Evolutionary conservation across 331 rosid genomes (phyloP).

Genomic region (Quercus lobata): DNA sequence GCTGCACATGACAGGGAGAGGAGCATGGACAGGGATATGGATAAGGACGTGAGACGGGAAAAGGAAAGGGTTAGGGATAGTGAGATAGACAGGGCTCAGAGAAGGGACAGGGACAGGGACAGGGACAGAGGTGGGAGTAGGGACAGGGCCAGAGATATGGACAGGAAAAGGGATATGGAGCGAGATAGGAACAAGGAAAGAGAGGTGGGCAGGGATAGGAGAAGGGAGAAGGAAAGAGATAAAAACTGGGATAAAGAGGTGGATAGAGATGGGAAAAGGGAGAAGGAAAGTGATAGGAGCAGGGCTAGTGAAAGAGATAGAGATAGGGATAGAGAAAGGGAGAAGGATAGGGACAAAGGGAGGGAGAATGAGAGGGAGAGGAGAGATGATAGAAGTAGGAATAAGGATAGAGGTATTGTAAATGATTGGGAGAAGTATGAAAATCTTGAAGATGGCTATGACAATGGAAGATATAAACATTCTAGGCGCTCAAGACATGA

Average conservation of each 20-base stretch:
- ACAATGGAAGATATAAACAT: conserved; percentile 32
- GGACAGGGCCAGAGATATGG: conserved; percentile 33
- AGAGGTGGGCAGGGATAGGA: conserved; percentile 30
- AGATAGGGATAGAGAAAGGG: conserved; percentile 40
- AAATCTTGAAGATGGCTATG: conserved; percentile 33
- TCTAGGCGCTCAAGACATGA: conserved; percentile 49
- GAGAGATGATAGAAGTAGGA: conserved; percentile 34
- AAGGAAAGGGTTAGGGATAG: neutral
- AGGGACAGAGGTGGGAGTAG: conserved; percentile 43
- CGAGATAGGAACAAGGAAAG: conserved; percentile 44
- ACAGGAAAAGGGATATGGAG: conserved; percentile 42
- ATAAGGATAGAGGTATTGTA: conserved; percentile 24
- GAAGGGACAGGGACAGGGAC: conserved; percentile 37
- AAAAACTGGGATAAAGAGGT: conserved; percentile 36
- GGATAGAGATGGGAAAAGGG: conserved; percentile 44
- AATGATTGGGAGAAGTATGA: conserved; percentile 36
- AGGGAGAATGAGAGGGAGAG: conserved; percentile 40
- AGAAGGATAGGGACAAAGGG: conserved; percentile 34
- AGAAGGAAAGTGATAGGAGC: conserved; percentile 48
- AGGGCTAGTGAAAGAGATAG: conserved; percentile 37
- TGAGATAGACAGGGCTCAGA: conserved; percentile 31
- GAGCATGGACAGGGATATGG: conserved; percentile 8
- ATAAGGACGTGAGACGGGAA: conserved; percentile 2
- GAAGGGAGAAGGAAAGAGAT: conserved; percentile 46
- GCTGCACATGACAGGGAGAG: conserved; percentile 39